These are phyloP conservation scores for Fusarium devonianum DNA, from an alignment of 2,329 filamentous ascomycete genomes.

Conservation along the genomic window DNA sequence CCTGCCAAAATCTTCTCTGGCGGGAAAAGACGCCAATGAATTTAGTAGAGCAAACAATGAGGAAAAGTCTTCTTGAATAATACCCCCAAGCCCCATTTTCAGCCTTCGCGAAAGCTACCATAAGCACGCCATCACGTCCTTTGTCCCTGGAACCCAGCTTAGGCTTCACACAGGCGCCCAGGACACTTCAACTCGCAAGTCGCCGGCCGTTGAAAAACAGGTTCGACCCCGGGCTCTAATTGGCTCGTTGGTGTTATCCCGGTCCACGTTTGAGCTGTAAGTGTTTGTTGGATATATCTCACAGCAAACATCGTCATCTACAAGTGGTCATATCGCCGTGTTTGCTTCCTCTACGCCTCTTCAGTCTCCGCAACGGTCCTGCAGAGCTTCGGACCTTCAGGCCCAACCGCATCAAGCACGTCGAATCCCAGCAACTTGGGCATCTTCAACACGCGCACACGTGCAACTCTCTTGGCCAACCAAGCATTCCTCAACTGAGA, in stretches of 20 bases:
- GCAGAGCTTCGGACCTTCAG: neutral
- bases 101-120: conserved; percentile 4
- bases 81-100: conserved; percentile 4
- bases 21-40: conserved; percentile 12
- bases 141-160: conserved; percentile 4
- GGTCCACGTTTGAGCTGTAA: conserved; percentile 16
- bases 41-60: conserved; percentile 22
- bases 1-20: conserved; percentile 22
- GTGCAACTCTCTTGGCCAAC: conserved; percentile 6
- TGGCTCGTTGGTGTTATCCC: conserved; percentile 12
- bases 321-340: conserved; percentile 8
- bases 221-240: conserved; percentile 4
- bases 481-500: conserved; percentile 26
- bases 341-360: conserved; percentile 26
- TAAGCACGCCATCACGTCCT: conserved; percentile 1
- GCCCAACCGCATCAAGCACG: conserved; percentile 8
- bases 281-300: conserved; percentile 17
- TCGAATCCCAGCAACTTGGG: conserved; percentile 9
- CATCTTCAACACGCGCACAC: conserved; percentile 2
- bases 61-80: conserved; percentile 16
- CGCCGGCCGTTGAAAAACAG: conserved; percentile 13
- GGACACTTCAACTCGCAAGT: conserved; percentile 11
- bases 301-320: conserved; percentile 1
- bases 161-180: conserved; percentile 6
- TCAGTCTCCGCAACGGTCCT: conserved; percentile 12